Evolutionary conservation across 805 yeast species (phyloP), one percentile per base, ranked within the genome.

Genomic region (Osmozyma mogii): DNA sequence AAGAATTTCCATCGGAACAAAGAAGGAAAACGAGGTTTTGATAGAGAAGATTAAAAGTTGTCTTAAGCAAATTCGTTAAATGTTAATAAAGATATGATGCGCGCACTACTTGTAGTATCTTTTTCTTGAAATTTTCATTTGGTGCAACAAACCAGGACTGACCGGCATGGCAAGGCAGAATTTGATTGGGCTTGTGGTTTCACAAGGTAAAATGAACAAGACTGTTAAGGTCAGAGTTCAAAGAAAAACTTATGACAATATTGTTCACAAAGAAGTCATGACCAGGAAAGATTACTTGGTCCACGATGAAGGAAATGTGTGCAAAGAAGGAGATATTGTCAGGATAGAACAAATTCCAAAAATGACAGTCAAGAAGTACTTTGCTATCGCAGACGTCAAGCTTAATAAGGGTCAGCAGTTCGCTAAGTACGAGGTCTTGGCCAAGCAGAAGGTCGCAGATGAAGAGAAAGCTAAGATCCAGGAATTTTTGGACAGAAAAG

Each of bases 171-270:
- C 94, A 29, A 77, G 87, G 59, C 95, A 84, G 48, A 84, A 84
- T 51, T 84, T 88, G 50, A 62, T 85, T 27, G 98, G 98, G 26
- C 77, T 85, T 57, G 97, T 89, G 44, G 78, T 87, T 18, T 85
- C 96, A 29, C 96, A 88, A 51, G 97, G 97, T 24, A 85, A 85
- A 56, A 92, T 88, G 96, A 71, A 72, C 58, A 92, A 89, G 64
- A 89, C 97, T 34, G 87, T 89, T 40, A 88, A 87, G 61, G 96
- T 89, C 36, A 73, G 95, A 37, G 88, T 89, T 18, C 80, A 82
- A 52, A 77, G 77, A 26, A 78, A 77, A 48, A 72, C 73, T 24
- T 84, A 78, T 64, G 81, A 85, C 56, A 71, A 71, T 35, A 61
- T 67, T 36, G 71, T 84, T 39, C 81, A 82, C 52, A 83, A 82